A percentile compares a stretch with the other conserved stretches of the same genome.
phyloP scores from a whole-genome alignment of 164 flowering plant genomes.

The Taxillus chinensis region DNA sequence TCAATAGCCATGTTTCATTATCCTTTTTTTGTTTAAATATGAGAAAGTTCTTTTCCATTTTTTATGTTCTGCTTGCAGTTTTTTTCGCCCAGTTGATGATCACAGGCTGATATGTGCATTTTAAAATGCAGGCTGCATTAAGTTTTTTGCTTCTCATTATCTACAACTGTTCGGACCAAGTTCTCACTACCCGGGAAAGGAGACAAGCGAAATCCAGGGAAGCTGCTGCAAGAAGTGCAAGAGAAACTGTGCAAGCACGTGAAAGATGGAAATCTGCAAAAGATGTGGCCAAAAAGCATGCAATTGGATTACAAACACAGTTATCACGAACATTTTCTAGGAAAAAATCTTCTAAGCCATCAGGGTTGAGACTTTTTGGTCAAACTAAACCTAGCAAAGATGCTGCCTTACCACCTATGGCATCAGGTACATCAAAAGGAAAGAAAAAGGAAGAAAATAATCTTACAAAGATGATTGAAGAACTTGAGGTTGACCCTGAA shows the following conservation, averaged over 20 bases:
- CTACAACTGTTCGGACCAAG: slow-evolving; percentile 95
- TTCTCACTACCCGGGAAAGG: slow-evolving; percentile 68
- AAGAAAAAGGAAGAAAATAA: slow-evolving; percentile 60
- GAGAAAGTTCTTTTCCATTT: not conserved
- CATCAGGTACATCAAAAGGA: slow-evolving; percentile 22
- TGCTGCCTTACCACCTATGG: slow-evolving; percentile 40
- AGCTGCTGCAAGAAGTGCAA: slow-evolving; percentile 79
- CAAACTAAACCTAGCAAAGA: slow-evolving; percentile 39
- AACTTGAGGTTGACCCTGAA: slow-evolving; percentile 59
- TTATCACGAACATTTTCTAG: slow-evolving; percentile 93
- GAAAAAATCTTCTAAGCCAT: slow-evolving; percentile 29
- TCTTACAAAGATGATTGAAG: slow-evolving; percentile 58
- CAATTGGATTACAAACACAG: slow-evolving; percentile 56
- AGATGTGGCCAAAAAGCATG: slow-evolving; percentile 66
- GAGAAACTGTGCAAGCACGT: slow-evolving; percentile 86
- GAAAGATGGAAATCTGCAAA: slow-evolving; percentile 91
- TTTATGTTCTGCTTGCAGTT: not conserved
- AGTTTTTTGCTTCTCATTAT: slow-evolving; percentile 61
- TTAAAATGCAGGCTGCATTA: slow-evolving; percentile 53
- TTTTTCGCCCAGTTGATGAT: not conserved
- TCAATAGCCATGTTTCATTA: no score
- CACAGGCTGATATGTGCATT: slow-evolving; percentile 2
- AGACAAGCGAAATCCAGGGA: slow-evolving; percentile 85
- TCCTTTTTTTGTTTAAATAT: not conserved
- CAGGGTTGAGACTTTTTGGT: slow-evolving; percentile 28